A percentile compares a stretch with the other conserved stretches of the same genome.
Evolutionary conservation across 2,329 filamentous ascomycete species (phyloP).

Genomic region (Calonectria crousiana): DNA sequence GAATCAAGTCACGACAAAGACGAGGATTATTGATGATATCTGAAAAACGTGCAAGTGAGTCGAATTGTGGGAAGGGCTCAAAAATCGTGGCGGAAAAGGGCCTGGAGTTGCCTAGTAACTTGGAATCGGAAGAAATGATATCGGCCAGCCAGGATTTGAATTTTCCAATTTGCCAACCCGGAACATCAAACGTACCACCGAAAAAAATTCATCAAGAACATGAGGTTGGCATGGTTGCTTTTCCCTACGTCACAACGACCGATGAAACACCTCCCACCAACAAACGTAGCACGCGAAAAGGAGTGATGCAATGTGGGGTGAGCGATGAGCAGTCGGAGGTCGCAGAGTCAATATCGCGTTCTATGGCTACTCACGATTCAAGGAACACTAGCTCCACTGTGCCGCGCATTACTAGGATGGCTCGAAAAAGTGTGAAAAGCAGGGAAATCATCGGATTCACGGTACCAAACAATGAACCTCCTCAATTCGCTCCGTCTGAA

Average conservation of each 20-base stretch:
- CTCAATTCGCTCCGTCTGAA: constrained; percentile 8
- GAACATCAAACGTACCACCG: background rate
- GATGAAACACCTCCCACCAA: background rate
- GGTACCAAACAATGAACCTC: constrained; percentile 31
- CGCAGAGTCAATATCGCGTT: background rate
- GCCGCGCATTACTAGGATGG: constrained; percentile 55
- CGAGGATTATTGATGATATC: constrained; percentile 62
- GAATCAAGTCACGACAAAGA: constrained; percentile 60
- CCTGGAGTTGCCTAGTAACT: background rate
- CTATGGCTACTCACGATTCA: constrained; percentile 4
- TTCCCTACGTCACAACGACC: background rate
- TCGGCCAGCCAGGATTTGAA: background rate
- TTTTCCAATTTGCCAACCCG: background rate
- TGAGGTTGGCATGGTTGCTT: background rate
- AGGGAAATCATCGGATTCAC: constrained; percentile 60
- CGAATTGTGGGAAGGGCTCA: background rate
- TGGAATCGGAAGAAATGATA: background rate
- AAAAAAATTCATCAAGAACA: background rate
- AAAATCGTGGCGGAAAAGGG: background rate
- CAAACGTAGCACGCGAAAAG: constrained; percentile 8
- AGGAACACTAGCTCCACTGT: constrained; percentile 27
- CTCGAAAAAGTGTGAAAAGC: constrained; percentile 59
- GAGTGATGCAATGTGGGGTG: background rate
- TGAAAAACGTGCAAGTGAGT: constrained; percentile 44
- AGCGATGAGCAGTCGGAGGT: constrained; percentile 24